A percentile compares a stretch with the other conserved stretches of the same genome.
phyloP scores from a whole-genome alignment of 31 red algal species.

The Odonthalia washingtoniensis region DNA sequence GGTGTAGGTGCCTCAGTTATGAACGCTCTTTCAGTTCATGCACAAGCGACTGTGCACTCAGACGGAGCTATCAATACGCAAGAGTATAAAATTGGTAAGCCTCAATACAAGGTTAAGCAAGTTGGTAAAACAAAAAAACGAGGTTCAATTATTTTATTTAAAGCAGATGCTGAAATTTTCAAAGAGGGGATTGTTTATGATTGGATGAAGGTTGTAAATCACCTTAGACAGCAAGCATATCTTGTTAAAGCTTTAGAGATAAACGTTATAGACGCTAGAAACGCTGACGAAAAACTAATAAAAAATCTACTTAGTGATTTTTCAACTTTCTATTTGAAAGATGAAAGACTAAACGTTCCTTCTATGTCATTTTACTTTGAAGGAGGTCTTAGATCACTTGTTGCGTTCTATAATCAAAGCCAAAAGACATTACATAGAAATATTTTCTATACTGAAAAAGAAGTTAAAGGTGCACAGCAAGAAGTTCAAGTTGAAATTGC shows the following conservation, averaged over 20 bases:
- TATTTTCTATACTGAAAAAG: conserved; percentile 5
- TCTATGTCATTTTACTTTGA: conserved; percentile 11
- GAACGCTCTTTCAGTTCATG: conserved; percentile 28
- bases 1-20: conserved; percentile 46
- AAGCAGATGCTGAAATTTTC: conserved; percentile 40
- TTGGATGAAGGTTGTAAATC: background rate
- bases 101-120: background rate
- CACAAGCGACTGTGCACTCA: conserved; percentile 15
- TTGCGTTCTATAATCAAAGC: background rate
- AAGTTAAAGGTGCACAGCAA: background rate
- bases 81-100: conserved; percentile 9
- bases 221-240: conserved; percentile 4
- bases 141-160: conserved; percentile 26
- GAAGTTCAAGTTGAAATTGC: conserved; percentile 41
- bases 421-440: background rate
- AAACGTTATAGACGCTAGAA: background rate
- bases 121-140: conserved; percentile 12
- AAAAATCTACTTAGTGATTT: background rate
- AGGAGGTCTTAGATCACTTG: conserved; percentile 11
- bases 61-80: background rate
- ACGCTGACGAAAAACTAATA: too few species aligned
- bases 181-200: conserved; percentile 24
- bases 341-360: background rate
- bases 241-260: conserved; percentile 25
- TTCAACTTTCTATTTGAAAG: conserved; percentile 11